Conservation (phyloP, 352 stramenopile species). For the Halophytophthora batemanensis region DNA sequence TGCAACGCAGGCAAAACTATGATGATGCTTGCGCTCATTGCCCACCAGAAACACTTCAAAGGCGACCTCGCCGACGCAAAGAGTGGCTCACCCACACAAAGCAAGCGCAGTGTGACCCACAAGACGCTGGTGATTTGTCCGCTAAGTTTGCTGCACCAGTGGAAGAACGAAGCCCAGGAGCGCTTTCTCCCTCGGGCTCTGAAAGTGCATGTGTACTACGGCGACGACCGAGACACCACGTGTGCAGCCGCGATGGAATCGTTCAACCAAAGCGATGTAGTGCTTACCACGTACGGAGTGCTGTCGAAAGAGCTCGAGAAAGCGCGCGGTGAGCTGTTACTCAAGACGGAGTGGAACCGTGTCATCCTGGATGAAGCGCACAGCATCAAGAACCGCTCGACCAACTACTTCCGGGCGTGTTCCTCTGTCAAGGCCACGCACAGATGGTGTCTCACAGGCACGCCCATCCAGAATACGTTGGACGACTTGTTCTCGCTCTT, state of each 20-base stretch:
- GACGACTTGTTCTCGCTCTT: slow-evolving; percentile 87
- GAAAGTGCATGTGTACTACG: slow-evolving; percentile 68
- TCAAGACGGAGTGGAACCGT: slow-evolving; percentile 61
- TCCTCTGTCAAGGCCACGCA: slow-evolving; percentile 49
- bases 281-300: slow-evolving; percentile 85
- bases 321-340: slow-evolving; percentile 21
- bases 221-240: slow-evolving; percentile 40
- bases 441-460: slow-evolving; percentile 90
- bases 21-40: slow-evolving; percentile 71
- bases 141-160: slow-evolving; percentile 86
- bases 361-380: slow-evolving; percentile 92
- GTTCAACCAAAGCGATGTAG: slow-evolving; percentile 55
- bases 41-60: slow-evolving; percentile 50
- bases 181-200: slow-evolving; percentile 55
- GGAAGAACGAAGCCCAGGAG: slow-evolving; percentile 80
- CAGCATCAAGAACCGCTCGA: slow-evolving; percentile 88
- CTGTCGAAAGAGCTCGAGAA: slow-evolving; percentile 70
- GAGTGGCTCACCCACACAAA: slow-evolving; percentile 1
- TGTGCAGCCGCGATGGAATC: slow-evolving; percentile 6
- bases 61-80: slow-evolving; percentile 1
- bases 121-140: slow-evolving; percentile 86
- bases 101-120: slow-evolving; percentile 6
- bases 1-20: slow-evolving; percentile 62
- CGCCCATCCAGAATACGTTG: slow-evolving; percentile 87
- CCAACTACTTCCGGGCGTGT: slow-evolving; percentile 70